Evolutionary conservation across 495 filamentous ascomycete genomes (phyloP).

Genomic region (Penicillium tannophilum): DNA sequence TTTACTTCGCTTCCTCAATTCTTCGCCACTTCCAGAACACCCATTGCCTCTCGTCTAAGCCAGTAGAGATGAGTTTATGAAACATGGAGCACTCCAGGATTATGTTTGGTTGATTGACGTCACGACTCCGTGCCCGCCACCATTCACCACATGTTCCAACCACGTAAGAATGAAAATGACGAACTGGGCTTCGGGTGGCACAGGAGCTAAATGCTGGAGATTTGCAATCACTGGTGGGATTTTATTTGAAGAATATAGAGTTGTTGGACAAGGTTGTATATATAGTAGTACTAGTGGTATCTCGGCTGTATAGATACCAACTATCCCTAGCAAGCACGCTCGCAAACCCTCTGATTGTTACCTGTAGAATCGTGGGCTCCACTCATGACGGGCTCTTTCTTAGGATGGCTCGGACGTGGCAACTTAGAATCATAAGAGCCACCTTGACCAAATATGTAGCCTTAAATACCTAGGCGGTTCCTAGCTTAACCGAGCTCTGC

Average conservation of each 20-base stretch:
- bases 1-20: neutral
- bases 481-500: neutral
- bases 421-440: conserved; percentile 12
- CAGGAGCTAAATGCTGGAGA: neutral
- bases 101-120: conserved; percentile 18
- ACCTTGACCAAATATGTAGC: neutral
- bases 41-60: too few species aligned
- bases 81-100: too few species aligned
- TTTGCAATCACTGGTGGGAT: neutral
- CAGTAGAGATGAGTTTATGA: neutral
- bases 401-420: conserved; percentile 16
- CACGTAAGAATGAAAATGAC: neutral
- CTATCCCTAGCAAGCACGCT: neutral
- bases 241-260: neutral
- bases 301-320: neutral
- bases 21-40: neutral
- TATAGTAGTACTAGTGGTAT: neutral
- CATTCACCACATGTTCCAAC: neutral
- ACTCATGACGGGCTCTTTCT: conserved; percentile 17
- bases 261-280: neutral
- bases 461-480: neutral
- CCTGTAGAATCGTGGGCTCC: neutral
- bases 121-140: conserved; percentile 16
- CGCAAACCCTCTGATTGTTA: neutral
- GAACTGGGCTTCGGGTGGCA: conserved; percentile 5